Evolutionary conservation across 345 rosid genomes (phyloP), one percentile per base, ranked within the genome.

Genomic region (Salix udensis): DNA sequence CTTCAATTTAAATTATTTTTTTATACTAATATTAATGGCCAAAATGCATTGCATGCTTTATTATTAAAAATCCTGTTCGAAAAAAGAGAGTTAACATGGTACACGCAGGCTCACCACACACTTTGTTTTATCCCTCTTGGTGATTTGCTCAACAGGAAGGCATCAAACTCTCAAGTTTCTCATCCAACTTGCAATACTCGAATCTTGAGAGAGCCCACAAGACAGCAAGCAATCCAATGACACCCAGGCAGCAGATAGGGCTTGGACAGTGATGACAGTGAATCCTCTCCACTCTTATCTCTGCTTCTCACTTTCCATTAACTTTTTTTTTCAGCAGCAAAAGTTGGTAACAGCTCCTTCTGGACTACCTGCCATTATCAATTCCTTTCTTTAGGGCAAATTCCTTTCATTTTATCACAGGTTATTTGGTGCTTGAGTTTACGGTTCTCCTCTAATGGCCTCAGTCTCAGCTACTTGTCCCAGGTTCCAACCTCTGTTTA

Each of bases 401-500:
- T 14, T 28, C 60, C 60, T 46, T 9, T 34, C 34, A 30, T 65
- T 36, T n/a, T 18, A 34, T 65, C 40, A 30, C 44, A 18, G 16
- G 34, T 26, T 70, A 26, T 9, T 72, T 15, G 1, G 67, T 23
- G 34, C 40, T 8, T 52, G 18, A 52, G 62, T 14, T 34, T 19
- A 34, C 37, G 37, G 67, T 24, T 18, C n/a, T 12, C 6, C 16
- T 15, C 24, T 50, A n/a, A 73, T 73, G 77, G 73, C 81, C 61
- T 61, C 81, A 1, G 62, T 78, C 26, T 78, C 74, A 58, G 74
- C 77, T 46, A 46, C 77, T 23, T 60, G 52, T 68, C 77, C 74
- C 6, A 1, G 65, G 37, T 60, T 73, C 53, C 58, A 67, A 11
- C 36, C 62, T 3, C 0, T 34, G 40, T 37, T 44, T 42, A 15